Conservation (phyloP, 2,329 filamentous ascomycete species). For the Pestalotiopsis sp. region DNA sequence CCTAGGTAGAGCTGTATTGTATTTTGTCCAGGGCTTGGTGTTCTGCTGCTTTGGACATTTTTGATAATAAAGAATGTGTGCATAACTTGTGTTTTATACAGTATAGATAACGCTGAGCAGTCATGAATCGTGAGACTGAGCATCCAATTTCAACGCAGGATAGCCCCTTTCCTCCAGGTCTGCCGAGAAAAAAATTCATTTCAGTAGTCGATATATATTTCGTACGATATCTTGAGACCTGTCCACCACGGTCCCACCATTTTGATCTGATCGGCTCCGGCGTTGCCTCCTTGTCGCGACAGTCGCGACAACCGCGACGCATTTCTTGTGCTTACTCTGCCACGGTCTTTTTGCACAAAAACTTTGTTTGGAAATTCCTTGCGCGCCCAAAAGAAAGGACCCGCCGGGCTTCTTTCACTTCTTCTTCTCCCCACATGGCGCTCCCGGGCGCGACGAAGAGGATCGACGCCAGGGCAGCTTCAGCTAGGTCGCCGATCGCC, state of each 20-base stretch:
- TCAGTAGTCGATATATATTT: background rate
- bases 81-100: background rate
- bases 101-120: background rate
- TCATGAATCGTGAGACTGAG: background rate
- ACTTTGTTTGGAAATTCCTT: background rate
- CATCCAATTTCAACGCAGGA: background rate
- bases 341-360: too few species aligned
- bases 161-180: background rate
- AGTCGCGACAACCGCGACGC: too few species aligned
- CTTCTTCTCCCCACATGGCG: background rate
- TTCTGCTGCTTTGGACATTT: background rate
- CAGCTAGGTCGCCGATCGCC: background rate
- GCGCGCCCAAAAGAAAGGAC: background rate
- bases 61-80: background rate
- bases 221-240: background rate
- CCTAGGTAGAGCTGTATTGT: background rate
- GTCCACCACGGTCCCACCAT: background rate
- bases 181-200: background rate
- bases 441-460: background rate
- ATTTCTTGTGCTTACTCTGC: too few species aligned
- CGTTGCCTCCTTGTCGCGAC: background rate
- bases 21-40: background rate
- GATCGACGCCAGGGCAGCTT: constrained; percentile 3
- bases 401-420: background rate
- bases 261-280: background rate